Base-by-base conservation (phyloP, 495 filamentous ascomycete genomes). In the Aspergillus ostianus region DNA sequence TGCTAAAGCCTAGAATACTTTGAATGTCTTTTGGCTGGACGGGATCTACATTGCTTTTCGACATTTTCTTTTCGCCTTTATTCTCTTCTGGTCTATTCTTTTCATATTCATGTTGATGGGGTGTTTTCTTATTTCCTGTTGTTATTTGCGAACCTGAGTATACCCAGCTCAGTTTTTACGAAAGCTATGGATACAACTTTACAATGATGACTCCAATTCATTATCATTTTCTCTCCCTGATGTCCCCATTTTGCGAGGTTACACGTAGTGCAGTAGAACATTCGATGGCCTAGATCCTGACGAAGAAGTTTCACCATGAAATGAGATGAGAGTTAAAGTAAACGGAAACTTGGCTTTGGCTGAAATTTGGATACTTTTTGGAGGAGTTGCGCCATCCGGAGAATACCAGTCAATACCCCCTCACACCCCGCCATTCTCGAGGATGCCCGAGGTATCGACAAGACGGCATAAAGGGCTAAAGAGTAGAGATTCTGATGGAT, bases 21-120 rank as follows among this genome's bases (percentile, higher is more conserved):
- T 17, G 15, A 41, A 41, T 58, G 30, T 44, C 53, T 49, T 45
- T 45, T 56, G 17, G 30, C 58, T 71, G 57, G 67, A 15, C 26
- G 50, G 50, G 21, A 15, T 32, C 13, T 30, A 1, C 17, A n/a
- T 15, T 52, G 66, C 64, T 70, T 67, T 67, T 64, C 21, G 13
- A 13, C 8, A 8, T 36, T 45, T 54, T 44, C 21, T 12, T 54
- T 54, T 2, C 36, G 12, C 13, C 0, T 48, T 54, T 54, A 45
- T 19, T 18, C 45, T 19, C 45, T 12, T 52, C 3, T n/a, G 15
- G 15, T 49, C 19, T 32, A 32, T 12, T 32, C 3, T 32, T 7
- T 7, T 12, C 7, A 32, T 32, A 12, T 32, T 32, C 30, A 32
- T 12, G 30, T 41, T 26, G 47, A 49, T 49, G n/a, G 50, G 17